Percentiles rank a stretch among this genome's conserved stretches.
These are phyloP conservation scores for Erodium trifolium DNA, from an alignment of 441 rosid genomes.

Conservation along the genomic window DNA sequence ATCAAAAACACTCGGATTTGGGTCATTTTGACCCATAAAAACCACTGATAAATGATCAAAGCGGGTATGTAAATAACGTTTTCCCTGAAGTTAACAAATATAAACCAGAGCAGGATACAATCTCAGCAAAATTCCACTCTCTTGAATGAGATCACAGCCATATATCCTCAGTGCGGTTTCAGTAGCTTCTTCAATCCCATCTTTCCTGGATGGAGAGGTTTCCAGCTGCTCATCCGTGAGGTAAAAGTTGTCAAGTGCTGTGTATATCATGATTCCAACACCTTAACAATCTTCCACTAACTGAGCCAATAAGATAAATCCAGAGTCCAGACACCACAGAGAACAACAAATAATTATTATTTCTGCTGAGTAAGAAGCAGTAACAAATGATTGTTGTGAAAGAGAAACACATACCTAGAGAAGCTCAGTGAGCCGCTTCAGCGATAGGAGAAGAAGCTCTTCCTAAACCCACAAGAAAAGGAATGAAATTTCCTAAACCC, in stretches of 20 bases:
- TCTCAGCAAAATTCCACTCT: conserved; percentile 73
- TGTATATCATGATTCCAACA: conserved; percentile 56
- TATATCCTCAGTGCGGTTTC: conserved; percentile 70
- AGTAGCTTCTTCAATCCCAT: conserved; percentile 74
- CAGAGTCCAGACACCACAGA: not conserved
- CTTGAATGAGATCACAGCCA: conserved; percentile 93
- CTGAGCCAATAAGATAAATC: not conserved
- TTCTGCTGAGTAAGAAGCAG: not conserved
- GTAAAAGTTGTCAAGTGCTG: conserved; percentile 86
- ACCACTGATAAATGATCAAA: no score
- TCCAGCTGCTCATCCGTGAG: conserved; percentile 59
- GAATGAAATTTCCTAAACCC: not conserved
- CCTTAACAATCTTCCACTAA: conserved; percentile 8
- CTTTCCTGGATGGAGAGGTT: conserved; percentile 72
- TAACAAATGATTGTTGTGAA: not conserved
- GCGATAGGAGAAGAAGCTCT: not conserved
- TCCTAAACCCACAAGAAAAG: not conserved
- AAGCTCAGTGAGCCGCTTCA: not conserved
- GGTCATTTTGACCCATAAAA: no score
- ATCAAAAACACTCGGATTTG: no score
- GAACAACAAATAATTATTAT: not conserved
- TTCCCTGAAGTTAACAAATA: not conserved
- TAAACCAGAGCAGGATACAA: conserved; percentile 40
- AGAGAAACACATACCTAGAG: not conserved
- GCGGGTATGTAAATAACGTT: no score